Conservation (phyloP, 2,329 filamentous ascomycete species). For the Fusarium sp. region DNA sequence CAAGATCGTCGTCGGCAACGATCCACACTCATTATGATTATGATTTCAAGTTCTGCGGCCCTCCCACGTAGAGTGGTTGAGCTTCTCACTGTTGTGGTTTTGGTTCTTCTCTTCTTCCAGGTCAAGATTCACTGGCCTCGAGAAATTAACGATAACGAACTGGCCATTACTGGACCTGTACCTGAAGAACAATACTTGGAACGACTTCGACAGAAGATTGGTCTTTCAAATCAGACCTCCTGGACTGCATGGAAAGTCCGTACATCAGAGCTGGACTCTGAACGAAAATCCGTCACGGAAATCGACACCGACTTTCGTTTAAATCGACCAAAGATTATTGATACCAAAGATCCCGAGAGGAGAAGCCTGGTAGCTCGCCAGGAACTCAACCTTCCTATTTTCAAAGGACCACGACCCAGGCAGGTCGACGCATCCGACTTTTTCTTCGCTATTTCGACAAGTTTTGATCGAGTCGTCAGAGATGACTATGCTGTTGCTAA, state of each 20-base stretch:
- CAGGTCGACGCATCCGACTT: slow-evolving; percentile 55
- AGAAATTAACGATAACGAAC: slow-evolving; percentile 13
- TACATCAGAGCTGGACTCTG: slow-evolving; percentile 45
- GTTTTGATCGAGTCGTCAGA: slow-evolving; percentile 54
- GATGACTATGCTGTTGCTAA: slow-evolving; percentile 54
- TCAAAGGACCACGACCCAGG: slow-evolving; percentile 47
- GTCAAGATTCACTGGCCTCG: slow-evolving; percentile 29
- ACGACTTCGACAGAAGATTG: slow-evolving; percentile 44
- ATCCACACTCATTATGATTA: slow-evolving; percentile 42
- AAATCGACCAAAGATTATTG: slow-evolving; percentile 45
- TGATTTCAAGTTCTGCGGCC: slow-evolving; percentile 41
- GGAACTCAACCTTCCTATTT: slow-evolving; percentile 51
- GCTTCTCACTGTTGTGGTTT: slow-evolving; percentile 38
- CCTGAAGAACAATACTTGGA: slow-evolving; percentile 52
- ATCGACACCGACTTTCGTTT: slow-evolving; percentile 50
- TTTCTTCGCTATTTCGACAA: slow-evolving; percentile 59
- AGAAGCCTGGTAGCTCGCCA: slow-evolving; percentile 46
- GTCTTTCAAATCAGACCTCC: slow-evolving; percentile 48
- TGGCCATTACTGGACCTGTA: slow-evolving; percentile 32
- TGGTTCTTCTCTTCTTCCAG: slow-evolving; percentile 47
- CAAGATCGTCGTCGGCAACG: slow-evolving; percentile 13
- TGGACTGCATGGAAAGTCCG: slow-evolving; percentile 53
- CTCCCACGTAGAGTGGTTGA: slow-evolving; percentile 41
- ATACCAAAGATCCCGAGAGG: slow-evolving; percentile 42
- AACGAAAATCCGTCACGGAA: slow-evolving; percentile 46